Conservation (phyloP, 2,329 filamentous ascomycete species). For the Pezicula radicicola region DNA sequence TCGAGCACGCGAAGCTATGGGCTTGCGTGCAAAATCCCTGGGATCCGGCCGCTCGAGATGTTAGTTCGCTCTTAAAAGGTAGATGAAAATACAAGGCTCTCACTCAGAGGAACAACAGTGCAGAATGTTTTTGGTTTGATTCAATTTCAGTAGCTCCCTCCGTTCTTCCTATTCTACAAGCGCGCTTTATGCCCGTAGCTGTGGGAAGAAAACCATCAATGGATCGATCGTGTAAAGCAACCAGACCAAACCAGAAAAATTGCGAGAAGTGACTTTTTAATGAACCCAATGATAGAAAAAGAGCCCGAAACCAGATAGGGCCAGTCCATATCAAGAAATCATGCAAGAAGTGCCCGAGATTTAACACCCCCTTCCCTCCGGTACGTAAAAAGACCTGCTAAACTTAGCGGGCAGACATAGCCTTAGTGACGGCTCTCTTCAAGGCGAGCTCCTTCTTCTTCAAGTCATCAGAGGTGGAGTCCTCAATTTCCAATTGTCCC, state of each 20-base stretch:
- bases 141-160: conserved; percentile 26
- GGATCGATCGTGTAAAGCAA: conserved; percentile 22
- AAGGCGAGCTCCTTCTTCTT: conserved; percentile 99
- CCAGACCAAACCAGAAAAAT: conserved; percentile 20
- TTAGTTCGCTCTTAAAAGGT: conserved; percentile 7
- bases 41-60: background rate
- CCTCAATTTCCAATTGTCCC: conserved; percentile 94
- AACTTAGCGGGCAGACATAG: conserved; percentile 81
- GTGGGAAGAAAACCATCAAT: conserved; percentile 18
- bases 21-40: background rate
- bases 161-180: conserved; percentile 29
- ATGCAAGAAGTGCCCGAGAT: conserved; percentile 15
- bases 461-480: conserved; percentile 85
- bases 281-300: conserved; percentile 21
- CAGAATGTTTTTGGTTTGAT: conserved; percentile 11
- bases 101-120: background rate
- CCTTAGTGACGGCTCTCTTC: conserved; percentile 98
- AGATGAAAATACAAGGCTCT: background rate
- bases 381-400: conserved; percentile 12
- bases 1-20: conserved; percentile 11
- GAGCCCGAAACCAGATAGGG: conserved; percentile 26
- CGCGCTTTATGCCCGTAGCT: conserved; percentile 29
- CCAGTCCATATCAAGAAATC: conserved; percentile 29
- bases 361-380: conserved; percentile 21
- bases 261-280: conserved; percentile 30